Base-by-base conservation (phyloP, 1,284 basidiomycete genomes). In the Pisolithus thermaeus region DNA sequence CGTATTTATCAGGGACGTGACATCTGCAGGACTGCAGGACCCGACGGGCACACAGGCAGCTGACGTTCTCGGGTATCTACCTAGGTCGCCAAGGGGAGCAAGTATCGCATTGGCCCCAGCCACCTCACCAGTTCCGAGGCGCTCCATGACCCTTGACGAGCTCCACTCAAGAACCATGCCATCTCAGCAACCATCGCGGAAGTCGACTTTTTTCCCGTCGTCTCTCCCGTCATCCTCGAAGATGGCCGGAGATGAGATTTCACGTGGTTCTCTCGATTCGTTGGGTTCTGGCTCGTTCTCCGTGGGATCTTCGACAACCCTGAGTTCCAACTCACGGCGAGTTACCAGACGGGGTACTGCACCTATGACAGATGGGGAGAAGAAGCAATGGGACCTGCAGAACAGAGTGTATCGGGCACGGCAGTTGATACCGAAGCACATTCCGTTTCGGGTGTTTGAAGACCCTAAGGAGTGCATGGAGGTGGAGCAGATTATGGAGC, bases 1-100 rank as follows among this genome's bases (percentile, higher is more conserved):
- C 3, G 79, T 95, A 39, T 90, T 90, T 68, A 82, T 95, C 46
- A 78, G 91, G 25, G 86, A 93, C 60, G 87, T 84, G 50, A 78
- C 62, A 35, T 59, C 58, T 8, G 60, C 66, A 6, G 68, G 70
- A 4, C 64, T 87, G 18, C 74, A 76, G 7, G 80, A 86, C 58
- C 83, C 84, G 2, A 85, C 77, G 0, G 83, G 83, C 18, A 66
- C 59, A 54, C 65, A 65, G 44, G 60, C 61, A 8, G 65, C 67
- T 27, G 61, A 57, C 27, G 59, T 44, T 56, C 58, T 50, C 51
- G 60, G 49, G n/a, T 49, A 62, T n/a, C 59, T 62, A 12, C 48
- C 53, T 9, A 56, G 43, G 38, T 52, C 54, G 25, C 47, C 27
- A 7, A 32, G 35, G 44, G 40, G 52, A 36, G 57, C 48, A 28